Percentiles rank a stretch among this genome's conserved stretches.
phyloP scores from a whole-genome alignment of 371 early-diverging fungal species.

The Dichotomocladium elegans region DNA sequence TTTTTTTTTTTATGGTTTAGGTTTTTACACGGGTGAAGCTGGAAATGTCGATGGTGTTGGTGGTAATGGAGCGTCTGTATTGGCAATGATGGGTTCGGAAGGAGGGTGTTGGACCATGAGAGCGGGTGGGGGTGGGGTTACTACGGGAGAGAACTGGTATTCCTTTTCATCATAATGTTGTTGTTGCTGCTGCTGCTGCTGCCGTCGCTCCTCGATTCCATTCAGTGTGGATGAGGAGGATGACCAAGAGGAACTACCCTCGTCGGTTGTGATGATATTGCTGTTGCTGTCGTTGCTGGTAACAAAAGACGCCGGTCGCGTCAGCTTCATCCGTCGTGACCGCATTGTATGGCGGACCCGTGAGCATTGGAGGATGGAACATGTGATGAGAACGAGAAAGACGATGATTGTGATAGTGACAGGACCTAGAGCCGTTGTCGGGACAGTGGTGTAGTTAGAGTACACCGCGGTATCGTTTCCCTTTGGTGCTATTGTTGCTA shows the following conservation, averaged over 20 bases:
- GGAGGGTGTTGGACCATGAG: no score
- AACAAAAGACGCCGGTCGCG: not conserved
- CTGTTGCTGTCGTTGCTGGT: not conserved
- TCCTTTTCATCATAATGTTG: not conserved
- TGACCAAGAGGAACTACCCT: not conserved
- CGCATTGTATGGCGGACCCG: constrained; percentile 20
- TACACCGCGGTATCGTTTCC: no score
- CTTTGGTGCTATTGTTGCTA: no score
- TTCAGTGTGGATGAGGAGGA: not conserved
- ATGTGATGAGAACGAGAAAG: constrained; percentile 25
- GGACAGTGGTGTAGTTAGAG: no score
- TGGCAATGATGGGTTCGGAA: no score
- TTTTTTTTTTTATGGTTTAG: no score
- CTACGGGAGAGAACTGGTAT: no score
- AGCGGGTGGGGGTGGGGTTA: no score
- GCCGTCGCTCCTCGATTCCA: not conserved
- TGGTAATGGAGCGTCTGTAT: no score
- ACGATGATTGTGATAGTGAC: constrained; percentile 22
- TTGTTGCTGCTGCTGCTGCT: not conserved
- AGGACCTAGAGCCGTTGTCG: constrained; percentile 27
- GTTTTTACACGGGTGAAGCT: no score
- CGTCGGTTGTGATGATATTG: not conserved
- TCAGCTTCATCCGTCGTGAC: constrained; percentile 7
- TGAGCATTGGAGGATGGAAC: constrained; percentile 30
- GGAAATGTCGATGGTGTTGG: no score